A percentile compares a stretch with the other conserved stretches of the same genome.
phyloP scores from a whole-genome alignment of 2,329 filamentous ascomycete species.

The Pseudogymnoascus sp. region DNA sequence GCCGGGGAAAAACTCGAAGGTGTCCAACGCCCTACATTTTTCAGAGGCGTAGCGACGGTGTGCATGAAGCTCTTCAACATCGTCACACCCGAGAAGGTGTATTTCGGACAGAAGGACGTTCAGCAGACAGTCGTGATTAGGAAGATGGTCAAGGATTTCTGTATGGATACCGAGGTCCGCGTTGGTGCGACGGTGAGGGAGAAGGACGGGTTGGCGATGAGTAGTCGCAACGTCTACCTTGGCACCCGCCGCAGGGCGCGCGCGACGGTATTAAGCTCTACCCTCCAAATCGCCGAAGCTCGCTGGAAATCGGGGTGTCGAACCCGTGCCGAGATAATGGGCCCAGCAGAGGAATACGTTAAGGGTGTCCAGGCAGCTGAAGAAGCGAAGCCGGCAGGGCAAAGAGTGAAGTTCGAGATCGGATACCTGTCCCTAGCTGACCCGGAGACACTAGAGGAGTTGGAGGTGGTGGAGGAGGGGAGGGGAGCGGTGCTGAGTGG shows the following conservation, averaged over 20 bases:
- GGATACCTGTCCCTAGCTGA: conserved; percentile 92
- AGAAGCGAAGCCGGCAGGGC: conserved; percentile 40
- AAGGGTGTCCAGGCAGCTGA: conserved; percentile 51
- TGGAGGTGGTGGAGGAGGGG: conserved; percentile 58
- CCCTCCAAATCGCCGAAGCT: conserved; percentile 61
- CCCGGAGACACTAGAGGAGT: conserved; percentile 71
- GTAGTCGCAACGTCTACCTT: conserved; percentile 89
- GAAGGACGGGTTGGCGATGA: conserved; percentile 75
- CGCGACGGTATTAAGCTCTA: conserved; percentile 62
- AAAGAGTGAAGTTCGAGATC: conserved; percentile 67
- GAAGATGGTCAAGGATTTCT: conserved; percentile 80
- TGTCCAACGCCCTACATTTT: conserved; percentile 81
- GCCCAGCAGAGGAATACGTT: conserved; percentile 56
- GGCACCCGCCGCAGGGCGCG: conserved; percentile 63
- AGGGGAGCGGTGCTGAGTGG: conserved; percentile 80
- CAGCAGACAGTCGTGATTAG: conserved; percentile 90
- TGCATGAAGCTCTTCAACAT: conserved; percentile 93
- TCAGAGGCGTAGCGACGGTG: conserved; percentile 89
- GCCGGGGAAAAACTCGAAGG: conserved; percentile 77
- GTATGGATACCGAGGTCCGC: conserved; percentile 64
- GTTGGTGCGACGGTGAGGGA: conserved; percentile 71
- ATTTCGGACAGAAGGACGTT: conserved; percentile 96
- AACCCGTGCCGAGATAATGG: conserved; percentile 59
- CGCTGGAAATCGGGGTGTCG: conserved; percentile 46
- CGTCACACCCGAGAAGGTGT: conserved; percentile 66